A percentile compares a stretch with the other conserved stretches of the same genome.
These are phyloP conservation scores for Suillus bovinus DNA, from an alignment of 768 basidiomycete genomes.

Conservation along the genomic window DNA sequence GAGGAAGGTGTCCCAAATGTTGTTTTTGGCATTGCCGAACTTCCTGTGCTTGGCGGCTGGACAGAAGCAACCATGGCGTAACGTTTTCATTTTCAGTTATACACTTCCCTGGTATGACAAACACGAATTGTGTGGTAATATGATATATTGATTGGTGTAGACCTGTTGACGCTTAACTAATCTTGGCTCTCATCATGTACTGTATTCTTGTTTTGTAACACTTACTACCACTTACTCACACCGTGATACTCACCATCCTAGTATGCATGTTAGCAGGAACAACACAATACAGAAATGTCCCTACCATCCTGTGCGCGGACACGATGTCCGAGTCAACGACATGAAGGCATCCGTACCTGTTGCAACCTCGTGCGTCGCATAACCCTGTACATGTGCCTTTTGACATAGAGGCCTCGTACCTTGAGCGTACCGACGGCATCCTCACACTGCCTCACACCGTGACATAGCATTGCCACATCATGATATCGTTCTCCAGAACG, in stretches of 20 bases:
- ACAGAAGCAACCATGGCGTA: neutral
- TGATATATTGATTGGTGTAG: neutral
- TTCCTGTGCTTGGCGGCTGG: conserved; percentile 21
- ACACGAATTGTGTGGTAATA: neutral
- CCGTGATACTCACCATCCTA: neutral
- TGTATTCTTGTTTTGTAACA: conserved; percentile 1
- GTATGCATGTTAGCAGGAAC: neutral
- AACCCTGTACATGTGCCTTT: conserved; percentile 2
- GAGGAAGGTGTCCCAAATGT: conserved; percentile 47
- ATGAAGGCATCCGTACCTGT: neutral
- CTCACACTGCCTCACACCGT: neutral
- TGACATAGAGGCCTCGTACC: neutral
- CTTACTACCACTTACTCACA: conserved; percentile 1
- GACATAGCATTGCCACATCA: neutral
- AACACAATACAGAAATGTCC: neutral
- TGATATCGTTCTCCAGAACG: neutral
- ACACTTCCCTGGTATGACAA: neutral
- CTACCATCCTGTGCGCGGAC: neutral
- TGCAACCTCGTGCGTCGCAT: neutral
- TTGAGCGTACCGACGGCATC: neutral
- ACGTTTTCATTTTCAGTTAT: neutral
- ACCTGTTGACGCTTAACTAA: neutral
- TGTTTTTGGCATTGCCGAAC: conserved; percentile 45
- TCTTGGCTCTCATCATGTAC: neutral
- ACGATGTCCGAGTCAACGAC: neutral